These are phyloP conservation scores for Geopyxis carbonaria DNA, from an alignment of 495 filamentous ascomycete genomes.

Conservation along the genomic window DNA sequence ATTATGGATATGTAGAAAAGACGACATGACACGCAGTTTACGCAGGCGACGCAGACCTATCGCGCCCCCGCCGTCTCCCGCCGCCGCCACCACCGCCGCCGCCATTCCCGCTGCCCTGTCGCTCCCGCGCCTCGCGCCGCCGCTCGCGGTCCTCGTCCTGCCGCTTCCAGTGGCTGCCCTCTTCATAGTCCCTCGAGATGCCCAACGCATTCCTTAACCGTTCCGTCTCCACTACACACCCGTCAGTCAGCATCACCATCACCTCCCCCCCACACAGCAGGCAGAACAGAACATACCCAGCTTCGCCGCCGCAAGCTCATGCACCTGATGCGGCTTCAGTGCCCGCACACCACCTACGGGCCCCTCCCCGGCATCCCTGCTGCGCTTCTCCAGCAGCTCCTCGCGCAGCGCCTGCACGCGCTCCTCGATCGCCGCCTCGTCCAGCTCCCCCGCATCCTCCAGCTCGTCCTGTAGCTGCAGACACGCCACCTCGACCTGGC, in stretches of 20 bases:
- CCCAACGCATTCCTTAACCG: slow-evolving; percentile 72
- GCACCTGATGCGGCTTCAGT: slow-evolving; percentile 83
- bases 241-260: slow-evolving; percentile 1
- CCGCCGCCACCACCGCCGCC: neutral
- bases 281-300: slow-evolving; percentile 30
- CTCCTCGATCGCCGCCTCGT: slow-evolving; percentile 64
- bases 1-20: neutral
- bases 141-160: slow-evolving; percentile 36
- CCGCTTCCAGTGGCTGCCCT: slow-evolving; percentile 56
- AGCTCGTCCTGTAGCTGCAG: slow-evolving; percentile 76
- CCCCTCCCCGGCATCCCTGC: slow-evolving; percentile 22
- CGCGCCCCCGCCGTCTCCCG: neutral
- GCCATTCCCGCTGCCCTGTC: neutral
- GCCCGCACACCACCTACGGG: slow-evolving; percentile 23
- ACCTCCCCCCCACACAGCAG: neutral
- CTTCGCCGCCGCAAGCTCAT: slow-evolving; percentile 92
- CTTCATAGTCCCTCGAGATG: slow-evolving; percentile 75
- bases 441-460: slow-evolving; percentile 69
- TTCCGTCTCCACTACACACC: slow-evolving; percentile 58
- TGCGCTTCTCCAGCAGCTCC: slow-evolving; percentile 34
- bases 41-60: neutral
- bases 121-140: slow-evolving; percentile 14
- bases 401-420: slow-evolving; percentile 46
- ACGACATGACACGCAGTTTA: neutral
- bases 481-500: slow-evolving; percentile 79